Base-by-base conservation (phyloP, 257 asterid genomes). In the Solanum piurae region DNA sequence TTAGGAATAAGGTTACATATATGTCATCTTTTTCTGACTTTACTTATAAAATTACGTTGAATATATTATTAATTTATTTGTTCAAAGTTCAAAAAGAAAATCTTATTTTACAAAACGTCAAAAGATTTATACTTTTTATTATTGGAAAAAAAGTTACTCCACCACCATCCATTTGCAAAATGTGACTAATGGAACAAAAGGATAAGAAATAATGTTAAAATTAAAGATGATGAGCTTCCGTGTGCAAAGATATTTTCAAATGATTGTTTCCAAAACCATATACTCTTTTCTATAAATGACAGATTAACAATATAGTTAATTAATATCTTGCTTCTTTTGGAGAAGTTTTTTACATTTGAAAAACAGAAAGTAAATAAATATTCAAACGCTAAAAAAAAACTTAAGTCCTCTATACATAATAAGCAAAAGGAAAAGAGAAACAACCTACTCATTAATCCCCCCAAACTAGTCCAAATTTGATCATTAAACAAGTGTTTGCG, bases 191-290 rank as follows among this genome's bases (percentile, higher is more conserved):
- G 66, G 29, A 29, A 29, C 68, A 46, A 44, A 71, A 69, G 29
- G n/a, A 66, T 16, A 25, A 6, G 10, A 79, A 88, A 79, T 68
- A 33, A 79, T 88, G 84, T 31, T 12, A 27, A 80, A 77, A 42
- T 25, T 23, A 23, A 23, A 23, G 29, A 44, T 80, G 20, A 29
- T 46, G 16, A 36, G 5, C 40, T 46, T 80, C 5, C 84, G 60
- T 46, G 84, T 46, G 38, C 64, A 42, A 23, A 80, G 27, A 80
- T 80, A 46, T 80, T 46, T 44, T 69, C 23, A 34, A 87, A 87
- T 89, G 88, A 91, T 91, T 91, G 73, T 88, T 90, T 83, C 90
- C 88, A 42, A 80, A 46, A 80, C 42, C 68, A 46, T 79, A 27
- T n/a, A n/a, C 37, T 90, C 58, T 71, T 38, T 55, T 31, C 68